phyloP scores from a whole-genome alignment of 75 land plant genomes.

The Pinus taeda region DNA sequence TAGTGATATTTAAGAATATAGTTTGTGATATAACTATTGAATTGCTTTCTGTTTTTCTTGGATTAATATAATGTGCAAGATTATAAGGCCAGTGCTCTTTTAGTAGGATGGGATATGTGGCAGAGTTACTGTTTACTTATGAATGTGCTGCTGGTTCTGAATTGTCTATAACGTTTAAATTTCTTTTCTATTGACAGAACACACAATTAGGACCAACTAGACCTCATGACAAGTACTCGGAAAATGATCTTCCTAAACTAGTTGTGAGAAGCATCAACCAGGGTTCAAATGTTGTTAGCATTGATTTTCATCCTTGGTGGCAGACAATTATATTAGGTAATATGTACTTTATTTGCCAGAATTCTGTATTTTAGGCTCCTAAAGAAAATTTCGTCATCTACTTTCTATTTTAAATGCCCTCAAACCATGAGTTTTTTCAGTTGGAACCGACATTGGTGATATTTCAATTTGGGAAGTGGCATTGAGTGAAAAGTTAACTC shows the following conservation, averaged over 20 bases:
- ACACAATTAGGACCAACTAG: background rate
- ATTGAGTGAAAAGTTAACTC: slow-evolving; percentile 59
- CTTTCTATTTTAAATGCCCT: background rate
- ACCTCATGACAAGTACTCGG: slow-evolving; percentile 21
- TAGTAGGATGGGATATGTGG: no score
- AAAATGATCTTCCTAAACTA: slow-evolving; percentile 76
- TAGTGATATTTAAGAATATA: no score
- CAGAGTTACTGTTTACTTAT: no score
- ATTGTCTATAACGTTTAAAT: no score
- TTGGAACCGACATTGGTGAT: slow-evolving; percentile 77
- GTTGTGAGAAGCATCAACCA: slow-evolving; percentile 59
- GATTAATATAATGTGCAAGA: no score
- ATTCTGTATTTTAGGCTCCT: background rate
- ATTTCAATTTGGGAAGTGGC: slow-evolving; percentile 84
- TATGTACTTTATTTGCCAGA: background rate
- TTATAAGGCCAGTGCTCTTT: no score
- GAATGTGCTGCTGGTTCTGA: no score
- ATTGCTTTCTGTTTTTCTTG: no score
- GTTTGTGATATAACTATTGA: no score
- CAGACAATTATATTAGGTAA: slow-evolving; percentile 21
- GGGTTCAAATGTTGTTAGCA: slow-evolving; percentile 83
- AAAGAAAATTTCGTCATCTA: background rate
- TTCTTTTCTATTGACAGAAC: background rate
- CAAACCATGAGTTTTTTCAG: slow-evolving; percentile 4
- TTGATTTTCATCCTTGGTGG: slow-evolving; percentile 64